phyloP scores from a whole-genome alignment of 1,284 basidiomycete genomes.

The Ganoderma multipileum region DNA sequence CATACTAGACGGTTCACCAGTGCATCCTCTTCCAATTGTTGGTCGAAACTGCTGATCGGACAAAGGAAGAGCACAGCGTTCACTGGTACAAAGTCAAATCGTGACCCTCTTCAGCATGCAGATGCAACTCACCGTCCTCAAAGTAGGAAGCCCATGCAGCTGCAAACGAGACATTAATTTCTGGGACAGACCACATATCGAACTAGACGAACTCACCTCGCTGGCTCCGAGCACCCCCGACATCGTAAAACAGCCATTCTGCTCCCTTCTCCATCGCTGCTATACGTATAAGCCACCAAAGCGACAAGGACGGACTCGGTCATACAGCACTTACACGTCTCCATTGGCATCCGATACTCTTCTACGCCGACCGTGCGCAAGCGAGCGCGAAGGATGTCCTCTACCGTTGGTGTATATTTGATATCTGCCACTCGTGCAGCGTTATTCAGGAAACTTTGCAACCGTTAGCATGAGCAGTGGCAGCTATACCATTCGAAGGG shows the following conservation, averaged over 20 bases:
- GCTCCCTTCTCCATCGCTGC: constrained; percentile 44
- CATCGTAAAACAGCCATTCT: constrained; percentile 68
- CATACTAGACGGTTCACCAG: constrained; percentile 61
- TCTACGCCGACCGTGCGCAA: constrained; percentile 70
- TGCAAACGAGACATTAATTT: constrained; percentile 27
- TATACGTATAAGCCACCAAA: neutral
- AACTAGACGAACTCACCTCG: constrained; percentile 47
- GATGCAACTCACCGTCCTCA: constrained; percentile 55
- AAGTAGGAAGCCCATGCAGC: constrained; percentile 70
- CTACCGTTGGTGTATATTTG: constrained; percentile 61
- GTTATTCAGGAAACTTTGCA: constrained; percentile 63
- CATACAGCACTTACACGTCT: constrained; percentile 44
- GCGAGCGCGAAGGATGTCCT: constrained; percentile 68
- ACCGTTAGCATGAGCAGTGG: neutral
- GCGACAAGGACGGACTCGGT: neutral
- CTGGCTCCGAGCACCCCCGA: constrained; percentile 63
- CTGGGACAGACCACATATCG: neutral
- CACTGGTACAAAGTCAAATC: constrained; percentile 41
- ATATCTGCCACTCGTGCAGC: constrained; percentile 55
- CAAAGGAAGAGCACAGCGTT: constrained; percentile 67
- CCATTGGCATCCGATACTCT: constrained; percentile 63
- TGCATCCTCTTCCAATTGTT: constrained; percentile 60
- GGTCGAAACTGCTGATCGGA: constrained; percentile 69
- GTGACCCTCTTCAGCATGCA: neutral
- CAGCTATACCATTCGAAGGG: neutral